phyloP scores from a whole-genome alignment of 2,329 filamentous ascomycete genomes.

The Cercospora brassicicola region DNA sequence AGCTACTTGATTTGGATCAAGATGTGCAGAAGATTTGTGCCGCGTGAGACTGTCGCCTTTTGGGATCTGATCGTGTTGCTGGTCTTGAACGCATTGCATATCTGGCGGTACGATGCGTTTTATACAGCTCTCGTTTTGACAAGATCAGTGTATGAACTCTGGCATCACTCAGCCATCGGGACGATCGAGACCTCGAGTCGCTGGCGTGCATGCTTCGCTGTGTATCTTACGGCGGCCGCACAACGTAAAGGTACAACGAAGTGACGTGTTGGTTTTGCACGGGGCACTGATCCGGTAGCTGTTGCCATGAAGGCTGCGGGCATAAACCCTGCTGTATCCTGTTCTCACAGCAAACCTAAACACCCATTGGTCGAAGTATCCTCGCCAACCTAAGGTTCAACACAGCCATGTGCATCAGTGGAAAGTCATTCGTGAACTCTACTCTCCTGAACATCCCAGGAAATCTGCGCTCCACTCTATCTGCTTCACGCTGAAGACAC shows the following conservation, averaged over 20 bases:
- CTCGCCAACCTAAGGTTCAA: not conserved
- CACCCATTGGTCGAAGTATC: not conserved
- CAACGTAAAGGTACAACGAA: not conserved
- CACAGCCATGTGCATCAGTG: conserved; percentile 1
- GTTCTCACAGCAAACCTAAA: not conserved
- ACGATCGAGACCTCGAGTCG: not conserved
- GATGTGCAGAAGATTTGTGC: not conserved
- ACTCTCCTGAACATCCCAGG: not conserved
- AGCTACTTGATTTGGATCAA: not conserved
- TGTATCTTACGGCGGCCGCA: not conserved
- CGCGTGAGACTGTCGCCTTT: not conserved
- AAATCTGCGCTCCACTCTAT: not conserved
- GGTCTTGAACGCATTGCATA: not conserved
- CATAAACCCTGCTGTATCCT: not conserved
- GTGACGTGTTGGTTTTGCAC: not conserved
- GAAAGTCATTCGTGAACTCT: not conserved
- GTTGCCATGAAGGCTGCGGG: conserved; percentile 1
- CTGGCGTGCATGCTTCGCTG: not conserved
- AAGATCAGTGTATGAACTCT: not conserved
- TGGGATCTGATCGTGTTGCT: not conserved
- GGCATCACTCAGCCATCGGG: not conserved
- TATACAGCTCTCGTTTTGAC: not conserved
- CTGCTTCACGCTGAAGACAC: not conserved
- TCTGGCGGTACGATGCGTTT: not conserved
- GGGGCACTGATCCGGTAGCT: not conserved